Evolutionary conservation across 1,284 basidiomycete species (phyloP).

Genomic region (Fereydounia khargensis): DNA sequence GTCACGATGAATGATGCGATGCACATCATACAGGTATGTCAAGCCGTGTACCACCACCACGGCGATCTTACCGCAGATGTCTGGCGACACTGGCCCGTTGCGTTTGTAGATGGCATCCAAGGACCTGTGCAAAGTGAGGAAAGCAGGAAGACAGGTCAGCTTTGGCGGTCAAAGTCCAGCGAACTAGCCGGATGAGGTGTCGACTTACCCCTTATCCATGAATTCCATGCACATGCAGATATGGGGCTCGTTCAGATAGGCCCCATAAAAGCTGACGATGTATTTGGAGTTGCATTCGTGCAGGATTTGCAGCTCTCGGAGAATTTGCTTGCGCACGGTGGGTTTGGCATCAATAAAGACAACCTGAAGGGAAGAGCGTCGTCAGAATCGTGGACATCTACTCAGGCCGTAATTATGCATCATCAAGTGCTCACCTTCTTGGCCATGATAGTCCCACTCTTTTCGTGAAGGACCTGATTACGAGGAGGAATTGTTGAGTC

Average conservation of each 20-base stretch:
- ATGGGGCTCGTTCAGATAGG: constrained; percentile 91
- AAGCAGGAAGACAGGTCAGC: neutral
- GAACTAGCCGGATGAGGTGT: neutral
- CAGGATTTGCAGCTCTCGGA: constrained; percentile 97
- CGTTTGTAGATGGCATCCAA: constrained; percentile 89
- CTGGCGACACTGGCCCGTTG: constrained; percentile 82
- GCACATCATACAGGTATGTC: constrained; percentile 96
- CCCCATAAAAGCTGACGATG: constrained; percentile 95
- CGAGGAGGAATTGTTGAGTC: too few species aligned
- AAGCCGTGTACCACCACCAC: constrained; percentile 88
- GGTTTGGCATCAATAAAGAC: constrained; percentile 97
- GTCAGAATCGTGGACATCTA: neutral
- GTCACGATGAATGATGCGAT: constrained; percentile 98
- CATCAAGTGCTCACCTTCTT: constrained; percentile 43
- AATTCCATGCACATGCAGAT: constrained; percentile 99
- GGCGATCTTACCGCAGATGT: constrained; percentile 85
- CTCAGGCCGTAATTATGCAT: neutral
- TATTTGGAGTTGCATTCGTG: constrained; percentile 89
- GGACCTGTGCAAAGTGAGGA: constrained; percentile 58
- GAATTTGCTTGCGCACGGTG: constrained; percentile 93
- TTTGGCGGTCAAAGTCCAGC: neutral
- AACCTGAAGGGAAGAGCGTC: constrained; percentile 64
- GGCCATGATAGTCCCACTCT: constrained; percentile 51
- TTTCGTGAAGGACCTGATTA: constrained; percentile 39
- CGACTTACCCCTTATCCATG: constrained; percentile 72